Conservation (phyloP, 768 basidiomycete genomes). For the Exidia glandulosa region DNA sequence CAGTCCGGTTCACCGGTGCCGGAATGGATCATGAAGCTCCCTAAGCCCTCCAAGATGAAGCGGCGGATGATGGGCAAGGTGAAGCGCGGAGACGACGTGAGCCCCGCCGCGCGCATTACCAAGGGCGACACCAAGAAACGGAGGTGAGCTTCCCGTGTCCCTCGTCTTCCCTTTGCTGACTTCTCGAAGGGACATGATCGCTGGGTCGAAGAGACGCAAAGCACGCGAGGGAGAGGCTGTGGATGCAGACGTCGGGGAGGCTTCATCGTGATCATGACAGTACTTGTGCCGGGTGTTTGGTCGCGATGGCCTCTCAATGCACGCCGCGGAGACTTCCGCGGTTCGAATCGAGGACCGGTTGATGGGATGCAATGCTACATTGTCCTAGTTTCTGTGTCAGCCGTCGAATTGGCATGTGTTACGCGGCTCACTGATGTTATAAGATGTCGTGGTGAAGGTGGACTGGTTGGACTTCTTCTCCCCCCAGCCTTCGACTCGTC, state of each 20-base stretch:
- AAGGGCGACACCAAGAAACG: constrained; percentile 63
- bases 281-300: too few relatives aligned
- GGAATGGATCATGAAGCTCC: constrained; percentile 92
- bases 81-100: constrained; percentile 67
- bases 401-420: too few relatives aligned
- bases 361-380: too few relatives aligned
- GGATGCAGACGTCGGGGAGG: not conserved
- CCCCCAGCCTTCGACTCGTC: too few relatives aligned
- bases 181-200: constrained; percentile 59
- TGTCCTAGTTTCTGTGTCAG: too few relatives aligned
- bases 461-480: too few relatives aligned
- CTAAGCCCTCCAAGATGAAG: constrained; percentile 84
- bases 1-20: constrained; percentile 87
- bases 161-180: not conserved
- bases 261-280: too few relatives aligned
- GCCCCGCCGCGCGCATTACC: constrained; percentile 57
- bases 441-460: too few relatives aligned
- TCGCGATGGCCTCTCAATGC: too few relatives aligned
- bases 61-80: constrained; percentile 76
- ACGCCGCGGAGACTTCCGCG: too few relatives aligned
- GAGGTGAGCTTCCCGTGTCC: constrained; percentile 31
- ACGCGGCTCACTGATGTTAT: too few relatives aligned
- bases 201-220: constrained; percentile 59
- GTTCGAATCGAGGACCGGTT: too few relatives aligned
- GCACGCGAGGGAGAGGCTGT: constrained; percentile 6